Evolutionary conservation across 169 alveolate species (phyloP).

Genomic region (Perkinsus olseni): DNA sequence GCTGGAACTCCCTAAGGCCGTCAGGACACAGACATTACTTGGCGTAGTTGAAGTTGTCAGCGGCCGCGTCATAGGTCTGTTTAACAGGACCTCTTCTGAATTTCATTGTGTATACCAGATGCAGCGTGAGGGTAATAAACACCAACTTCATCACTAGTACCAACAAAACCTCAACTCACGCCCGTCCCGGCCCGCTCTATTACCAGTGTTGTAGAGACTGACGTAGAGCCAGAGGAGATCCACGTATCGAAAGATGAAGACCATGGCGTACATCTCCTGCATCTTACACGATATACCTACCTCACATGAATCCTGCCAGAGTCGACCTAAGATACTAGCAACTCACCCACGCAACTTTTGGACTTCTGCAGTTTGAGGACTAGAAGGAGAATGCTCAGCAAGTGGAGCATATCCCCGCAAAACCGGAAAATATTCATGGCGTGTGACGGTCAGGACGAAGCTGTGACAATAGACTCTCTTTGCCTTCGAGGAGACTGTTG

Average conservation of each 20-base stretch:
- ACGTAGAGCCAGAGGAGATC: constrained; percentile 70
- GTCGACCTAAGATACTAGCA: background rate
- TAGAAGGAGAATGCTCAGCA: constrained; percentile 77
- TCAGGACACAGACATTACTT: constrained; percentile 24
- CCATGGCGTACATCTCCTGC: constrained; percentile 89
- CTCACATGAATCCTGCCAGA: constrained; percentile 23
- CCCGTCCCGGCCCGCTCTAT: too few relatives aligned
- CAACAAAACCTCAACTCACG: background rate
- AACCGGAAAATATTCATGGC: constrained; percentile 83
- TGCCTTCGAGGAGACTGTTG: background rate
- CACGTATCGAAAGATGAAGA: constrained; percentile 77
- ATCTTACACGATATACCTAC: constrained; percentile 89
- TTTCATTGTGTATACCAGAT: constrained; percentile 67
- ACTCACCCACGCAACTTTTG: constrained; percentile 73
- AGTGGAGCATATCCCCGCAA: constrained; percentile 86
- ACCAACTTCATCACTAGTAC: constrained; percentile 69
- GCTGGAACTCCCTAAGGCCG: background rate
- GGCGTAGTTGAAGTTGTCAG: constrained; percentile 83
- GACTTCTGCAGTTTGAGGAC: constrained; percentile 74
- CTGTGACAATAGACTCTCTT: background rate
- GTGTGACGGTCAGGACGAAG: constrained; percentile 4
- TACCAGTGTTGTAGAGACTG: constrained; percentile 74
- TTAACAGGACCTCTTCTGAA: constrained; percentile 46
- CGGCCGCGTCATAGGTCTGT: constrained; percentile 81
- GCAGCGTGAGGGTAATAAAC: constrained; percentile 72